Evolutionary conservation across 1,284 basidiomycete species (phyloP).

Genomic region (Coniophora puteana): DNA sequence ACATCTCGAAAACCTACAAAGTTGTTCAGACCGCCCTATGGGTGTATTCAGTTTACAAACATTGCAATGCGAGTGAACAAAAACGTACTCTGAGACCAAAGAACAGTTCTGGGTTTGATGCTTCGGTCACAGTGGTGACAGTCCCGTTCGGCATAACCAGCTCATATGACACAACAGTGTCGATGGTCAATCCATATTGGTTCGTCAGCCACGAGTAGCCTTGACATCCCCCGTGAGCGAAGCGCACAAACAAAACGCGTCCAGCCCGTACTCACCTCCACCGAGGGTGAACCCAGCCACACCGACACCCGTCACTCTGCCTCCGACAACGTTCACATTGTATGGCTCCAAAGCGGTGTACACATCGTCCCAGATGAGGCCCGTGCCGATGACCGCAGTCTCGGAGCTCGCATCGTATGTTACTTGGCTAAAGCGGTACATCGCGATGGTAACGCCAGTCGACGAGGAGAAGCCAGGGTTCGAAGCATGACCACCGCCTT

Average conservation of each 20-base stretch:
- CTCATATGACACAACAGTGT: constrained; percentile 43
- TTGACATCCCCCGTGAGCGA: constrained; percentile 11
- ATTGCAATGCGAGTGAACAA: neutral
- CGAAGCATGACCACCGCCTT: constrained; percentile 44
- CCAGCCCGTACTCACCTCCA: constrained; percentile 50
- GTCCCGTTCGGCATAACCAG: constrained; percentile 46
- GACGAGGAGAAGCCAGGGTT: constrained; percentile 33
- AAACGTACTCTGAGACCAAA: constrained; percentile 40
- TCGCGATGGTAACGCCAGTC: constrained; percentile 50
- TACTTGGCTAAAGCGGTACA: constrained; percentile 47
- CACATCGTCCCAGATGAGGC: constrained; percentile 56
- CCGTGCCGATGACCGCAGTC: constrained; percentile 46
- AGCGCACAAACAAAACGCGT: too few relatives aligned
- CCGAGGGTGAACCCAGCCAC: constrained; percentile 53
- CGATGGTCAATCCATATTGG: constrained; percentile 46
- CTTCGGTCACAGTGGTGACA: constrained; percentile 33
- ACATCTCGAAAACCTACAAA: constrained; percentile 38
- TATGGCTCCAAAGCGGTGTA: constrained; percentile 43
- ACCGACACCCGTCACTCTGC: constrained; percentile 49
- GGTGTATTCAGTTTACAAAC: neutral
- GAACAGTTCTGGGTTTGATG: constrained; percentile 39
- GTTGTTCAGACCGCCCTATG: constrained; percentile 56
- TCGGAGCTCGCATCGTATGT: constrained; percentile 34
- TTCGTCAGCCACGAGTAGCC: constrained; percentile 49
- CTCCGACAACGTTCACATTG: constrained; percentile 50